These are phyloP conservation scores for Tolypocladium pustulatum DNA, from an alignment of 2,329 filamentous ascomycete genomes.

Conservation along the genomic window DNA sequence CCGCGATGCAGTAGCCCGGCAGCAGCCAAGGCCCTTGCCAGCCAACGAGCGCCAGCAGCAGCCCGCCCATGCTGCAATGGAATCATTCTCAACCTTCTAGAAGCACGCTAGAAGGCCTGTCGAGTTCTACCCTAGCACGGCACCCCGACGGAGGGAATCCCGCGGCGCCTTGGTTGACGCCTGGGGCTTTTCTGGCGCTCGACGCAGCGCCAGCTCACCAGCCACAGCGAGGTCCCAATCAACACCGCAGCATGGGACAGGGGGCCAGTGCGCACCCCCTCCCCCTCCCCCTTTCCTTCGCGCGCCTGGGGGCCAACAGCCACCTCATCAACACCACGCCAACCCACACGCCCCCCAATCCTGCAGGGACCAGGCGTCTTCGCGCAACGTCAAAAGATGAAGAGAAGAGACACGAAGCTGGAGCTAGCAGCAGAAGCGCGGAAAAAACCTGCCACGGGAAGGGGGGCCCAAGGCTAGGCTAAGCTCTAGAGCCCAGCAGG, in stretches of 20 bases:
- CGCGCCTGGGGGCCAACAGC: not conserved
- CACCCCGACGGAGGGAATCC: not conserved
- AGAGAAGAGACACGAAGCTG: not conserved
- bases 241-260: not conserved
- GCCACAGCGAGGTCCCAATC: not conserved
- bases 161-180: not conserved
- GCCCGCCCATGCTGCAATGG: not conserved
- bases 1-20: slow-evolving; percentile 1
- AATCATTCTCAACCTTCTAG: not conserved
- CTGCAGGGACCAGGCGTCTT: not conserved
- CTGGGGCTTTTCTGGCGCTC: not conserved
- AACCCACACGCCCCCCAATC: not conserved
- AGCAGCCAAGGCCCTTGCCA: not conserved
- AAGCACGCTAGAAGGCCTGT: slow-evolving; percentile 7
- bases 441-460: not conserved
- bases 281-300: not conserved
- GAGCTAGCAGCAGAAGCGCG: not conserved
- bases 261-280: not conserved
- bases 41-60: not conserved
- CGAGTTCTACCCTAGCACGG: not conserved
- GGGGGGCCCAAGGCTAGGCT: not conserved
- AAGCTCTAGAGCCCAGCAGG: not conserved
- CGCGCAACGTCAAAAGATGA: not conserved
- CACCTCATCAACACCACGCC: not conserved
- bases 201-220: not conserved